A percentile compares a stretch with the other conserved stretches of the same genome.
phyloP scores from a whole-genome alignment of 2,329 filamentous ascomycete genomes.

The Aspergillus eucalypticola region DNA sequence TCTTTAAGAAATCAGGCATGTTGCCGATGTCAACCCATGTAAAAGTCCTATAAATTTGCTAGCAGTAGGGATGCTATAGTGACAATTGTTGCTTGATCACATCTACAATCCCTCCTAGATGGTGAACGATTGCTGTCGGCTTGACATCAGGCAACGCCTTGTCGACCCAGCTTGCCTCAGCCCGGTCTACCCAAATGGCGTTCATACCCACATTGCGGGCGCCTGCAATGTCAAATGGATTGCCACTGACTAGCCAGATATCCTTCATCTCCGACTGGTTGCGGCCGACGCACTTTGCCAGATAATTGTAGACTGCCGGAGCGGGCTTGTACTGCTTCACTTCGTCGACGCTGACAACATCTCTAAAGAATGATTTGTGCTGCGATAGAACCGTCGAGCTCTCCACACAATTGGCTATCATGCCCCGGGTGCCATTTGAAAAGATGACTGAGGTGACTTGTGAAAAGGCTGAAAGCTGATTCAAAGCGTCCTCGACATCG shows the following conservation, averaged over 20 bases:
- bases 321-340: constrained; percentile 66
- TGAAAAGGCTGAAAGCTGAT: constrained; percentile 44
- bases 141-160: constrained; percentile 51
- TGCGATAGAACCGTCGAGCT: constrained; percentile 58
- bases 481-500: constrained; percentile 60
- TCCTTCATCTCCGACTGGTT: constrained; percentile 44
- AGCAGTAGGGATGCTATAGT: neutral
- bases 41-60: neutral
- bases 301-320: constrained; percentile 60
- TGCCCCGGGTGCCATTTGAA: constrained; percentile 66
- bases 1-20: neutral
- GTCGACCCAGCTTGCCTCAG: constrained; percentile 66
- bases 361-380: constrained; percentile 52
- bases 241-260: constrained; percentile 70
- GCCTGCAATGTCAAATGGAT: constrained; percentile 72
- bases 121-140: constrained; percentile 57
- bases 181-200: constrained; percentile 67
- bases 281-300: constrained; percentile 55
- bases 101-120: constrained; percentile 59
- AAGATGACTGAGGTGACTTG: constrained; percentile 62
- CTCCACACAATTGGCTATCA: constrained; percentile 63
- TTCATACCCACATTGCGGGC: constrained; percentile 61
- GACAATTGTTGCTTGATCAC: constrained; percentile 30
- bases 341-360: constrained; percentile 63
- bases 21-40: neutral